phyloP scores from a whole-genome alignment of 768 basidiomycete genomes.

The Dendrothele bispora region DNA sequence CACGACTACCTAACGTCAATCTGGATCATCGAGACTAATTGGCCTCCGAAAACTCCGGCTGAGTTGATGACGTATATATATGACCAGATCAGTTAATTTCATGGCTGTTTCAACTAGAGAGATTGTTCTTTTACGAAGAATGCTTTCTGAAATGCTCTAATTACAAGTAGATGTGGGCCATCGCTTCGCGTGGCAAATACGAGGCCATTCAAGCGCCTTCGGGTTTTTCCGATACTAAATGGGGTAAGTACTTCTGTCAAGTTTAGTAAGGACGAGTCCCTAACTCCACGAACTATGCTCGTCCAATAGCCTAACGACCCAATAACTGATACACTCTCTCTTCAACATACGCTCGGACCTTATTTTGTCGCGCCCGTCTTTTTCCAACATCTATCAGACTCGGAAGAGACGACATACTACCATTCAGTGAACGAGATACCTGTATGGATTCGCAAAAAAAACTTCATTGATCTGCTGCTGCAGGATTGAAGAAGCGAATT shows the following conservation, averaged over 20 bases:
- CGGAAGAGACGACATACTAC: conserved; percentile 59
- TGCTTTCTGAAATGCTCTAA: conserved; percentile 32
- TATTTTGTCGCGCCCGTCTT: conserved; percentile 64
- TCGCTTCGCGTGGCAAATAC: no score
- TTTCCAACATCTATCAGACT: conserved; percentile 46
- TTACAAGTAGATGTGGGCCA: no score
- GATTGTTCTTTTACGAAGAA: not conserved
- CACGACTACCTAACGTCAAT: no score
- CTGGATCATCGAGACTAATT: no score
- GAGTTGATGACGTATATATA: conserved; percentile 76
- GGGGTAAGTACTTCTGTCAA: no score
- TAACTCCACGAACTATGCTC: conserved; percentile 66
- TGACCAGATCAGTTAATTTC: conserved; percentile 39
- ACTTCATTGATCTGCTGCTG: conserved; percentile 53
- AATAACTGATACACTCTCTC: conserved; percentile 58
- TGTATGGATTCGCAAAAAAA: conserved; percentile 62
- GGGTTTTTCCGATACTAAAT: no score
- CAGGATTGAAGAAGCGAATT: conserved; percentile 55
- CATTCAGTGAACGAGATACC: conserved; percentile 64
- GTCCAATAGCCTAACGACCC: conserved; percentile 60
- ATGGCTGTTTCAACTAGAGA: not conserved
- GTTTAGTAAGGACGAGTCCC: conserved; percentile 52
- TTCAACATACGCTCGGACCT: conserved; percentile 45
- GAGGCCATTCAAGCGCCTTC: no score
- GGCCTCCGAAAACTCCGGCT: no score